Evolutionary conservation across 2,329 filamentous ascomycete species (phyloP).

Genomic region (Neonectria punicea): DNA sequence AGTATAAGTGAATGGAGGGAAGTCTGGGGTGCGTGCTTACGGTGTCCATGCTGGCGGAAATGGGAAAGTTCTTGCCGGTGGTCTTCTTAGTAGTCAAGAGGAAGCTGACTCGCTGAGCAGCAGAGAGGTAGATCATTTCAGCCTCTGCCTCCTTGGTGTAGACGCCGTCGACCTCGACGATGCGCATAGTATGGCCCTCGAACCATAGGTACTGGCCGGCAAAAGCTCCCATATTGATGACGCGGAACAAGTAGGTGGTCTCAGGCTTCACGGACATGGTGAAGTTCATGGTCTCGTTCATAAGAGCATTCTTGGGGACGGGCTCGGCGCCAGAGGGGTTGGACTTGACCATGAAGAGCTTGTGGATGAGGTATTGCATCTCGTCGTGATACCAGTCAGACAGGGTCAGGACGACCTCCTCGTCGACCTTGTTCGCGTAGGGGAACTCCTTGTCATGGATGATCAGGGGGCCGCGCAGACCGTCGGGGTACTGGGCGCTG

Average conservation of each 20-base stretch:
- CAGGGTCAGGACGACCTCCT: slow-evolving; percentile 72
- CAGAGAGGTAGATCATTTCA: slow-evolving; percentile 71
- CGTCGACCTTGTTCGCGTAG: slow-evolving; percentile 66
- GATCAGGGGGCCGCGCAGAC: slow-evolving; percentile 71
- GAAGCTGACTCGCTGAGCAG: slow-evolving; percentile 74
- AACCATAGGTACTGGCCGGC: slow-evolving; percentile 74
- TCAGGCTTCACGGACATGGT: slow-evolving; percentile 69
- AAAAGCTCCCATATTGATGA: slow-evolving; percentile 80
- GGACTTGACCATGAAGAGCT: slow-evolving; percentile 65
- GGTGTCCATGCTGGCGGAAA: slow-evolving; percentile 76
- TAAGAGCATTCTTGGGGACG: slow-evolving; percentile 73
- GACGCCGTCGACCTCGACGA: slow-evolving; percentile 79
- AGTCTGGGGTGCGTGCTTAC: slow-evolving; percentile 51
- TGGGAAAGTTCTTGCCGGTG: slow-evolving; percentile 71
- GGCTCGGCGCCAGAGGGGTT: slow-evolving; percentile 71
- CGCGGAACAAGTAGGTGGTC: slow-evolving; percentile 77
- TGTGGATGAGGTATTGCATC: slow-evolving; percentile 57
- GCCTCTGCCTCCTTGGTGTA: slow-evolving; percentile 71
- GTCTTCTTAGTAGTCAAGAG: slow-evolving; percentile 72
- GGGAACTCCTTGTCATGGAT: slow-evolving; percentile 72
- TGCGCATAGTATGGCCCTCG: slow-evolving; percentile 72
- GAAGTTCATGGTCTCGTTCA: slow-evolving; percentile 76
- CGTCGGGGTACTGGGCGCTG: slow-evolving; percentile 76
- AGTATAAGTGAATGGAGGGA: neutral
- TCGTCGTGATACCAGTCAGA: slow-evolving; percentile 78